Conservation (phyloP, 495 filamentous ascomycete species). For the Neurospora pannonica region DNA sequence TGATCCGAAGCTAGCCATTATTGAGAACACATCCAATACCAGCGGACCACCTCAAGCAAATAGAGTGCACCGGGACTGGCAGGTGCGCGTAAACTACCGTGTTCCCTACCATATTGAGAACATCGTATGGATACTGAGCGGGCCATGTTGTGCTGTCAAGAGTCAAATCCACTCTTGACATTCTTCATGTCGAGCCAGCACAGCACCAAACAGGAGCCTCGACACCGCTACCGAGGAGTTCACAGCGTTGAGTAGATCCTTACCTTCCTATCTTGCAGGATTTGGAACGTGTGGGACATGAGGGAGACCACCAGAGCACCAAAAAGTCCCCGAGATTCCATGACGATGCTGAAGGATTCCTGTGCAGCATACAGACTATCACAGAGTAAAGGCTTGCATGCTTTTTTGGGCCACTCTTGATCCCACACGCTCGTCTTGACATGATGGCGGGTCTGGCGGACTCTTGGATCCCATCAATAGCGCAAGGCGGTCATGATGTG, state of each 20-base stretch:
- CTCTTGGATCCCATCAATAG: neutral
- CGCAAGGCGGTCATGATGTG: neutral
- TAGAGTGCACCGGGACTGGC: neutral
- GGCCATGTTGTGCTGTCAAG: neutral
- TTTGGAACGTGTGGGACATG: neutral
- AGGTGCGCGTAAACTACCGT: neutral
- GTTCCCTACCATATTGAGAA: neutral
- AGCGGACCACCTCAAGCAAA: neutral
- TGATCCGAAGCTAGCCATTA: neutral
- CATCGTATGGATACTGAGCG: neutral
- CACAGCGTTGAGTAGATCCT: neutral
- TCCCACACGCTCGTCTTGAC: neutral
- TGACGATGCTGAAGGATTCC: neutral
- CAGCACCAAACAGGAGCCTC: neutral
- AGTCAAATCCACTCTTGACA: neutral
- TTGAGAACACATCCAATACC: neutral
- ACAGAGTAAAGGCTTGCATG: neutral
- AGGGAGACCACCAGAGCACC: neutral
- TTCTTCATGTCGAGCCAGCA: neutral
- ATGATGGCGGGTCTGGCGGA: neutral
- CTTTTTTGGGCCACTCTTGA: neutral
- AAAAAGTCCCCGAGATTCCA: neutral
- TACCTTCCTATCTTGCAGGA: neutral
- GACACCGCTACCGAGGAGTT: neutral
- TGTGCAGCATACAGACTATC: neutral